These are phyloP conservation scores for Erodium texanum DNA, from an alignment of 441 rosid species.

Conservation along the genomic window DNA sequence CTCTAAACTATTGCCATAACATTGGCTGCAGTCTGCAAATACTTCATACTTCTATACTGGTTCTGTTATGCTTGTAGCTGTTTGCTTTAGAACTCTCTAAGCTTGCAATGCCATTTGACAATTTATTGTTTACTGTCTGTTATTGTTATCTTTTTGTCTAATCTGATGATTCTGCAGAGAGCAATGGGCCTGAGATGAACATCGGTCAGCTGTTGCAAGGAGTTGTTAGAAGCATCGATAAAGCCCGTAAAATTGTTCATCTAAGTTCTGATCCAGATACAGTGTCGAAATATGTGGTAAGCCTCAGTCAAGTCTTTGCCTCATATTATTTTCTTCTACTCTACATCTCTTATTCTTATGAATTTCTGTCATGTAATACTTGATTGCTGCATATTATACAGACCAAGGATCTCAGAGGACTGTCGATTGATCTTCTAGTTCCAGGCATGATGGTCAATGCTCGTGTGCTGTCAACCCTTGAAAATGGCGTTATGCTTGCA, in stretches of 20 bases:
- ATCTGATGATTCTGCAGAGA: constrained; percentile 28
- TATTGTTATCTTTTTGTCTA: constrained; percentile 9
- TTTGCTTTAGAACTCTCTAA: constrained; percentile 1
- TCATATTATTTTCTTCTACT: constrained; percentile 8
- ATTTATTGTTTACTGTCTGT: background rate
- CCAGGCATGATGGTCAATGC: constrained; percentile 98
- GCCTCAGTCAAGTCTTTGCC: constrained; percentile 18
- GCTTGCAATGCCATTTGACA: background rate
- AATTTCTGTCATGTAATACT: constrained; percentile 2
- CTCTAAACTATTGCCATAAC: too few relatives aligned
- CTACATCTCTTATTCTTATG: background rate
- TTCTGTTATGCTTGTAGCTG: background rate
- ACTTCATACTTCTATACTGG: background rate
- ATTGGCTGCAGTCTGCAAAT: too few relatives aligned
- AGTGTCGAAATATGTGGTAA: constrained; percentile 76
- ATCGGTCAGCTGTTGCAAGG: constrained; percentile 75
- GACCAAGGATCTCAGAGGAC: constrained; percentile 84
- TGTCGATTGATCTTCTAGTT: constrained; percentile 83
- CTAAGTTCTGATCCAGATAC: constrained; percentile 59
- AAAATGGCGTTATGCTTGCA: constrained; percentile 78
- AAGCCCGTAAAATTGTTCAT: constrained; percentile 60
- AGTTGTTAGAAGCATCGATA: constrained; percentile 64
- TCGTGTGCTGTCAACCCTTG: constrained; percentile 78
- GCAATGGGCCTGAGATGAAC: constrained; percentile 33
- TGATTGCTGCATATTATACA: constrained; percentile 27